Conservation (phyloP, 352 stramenopile species). For the Discostella stelligera region DNA sequence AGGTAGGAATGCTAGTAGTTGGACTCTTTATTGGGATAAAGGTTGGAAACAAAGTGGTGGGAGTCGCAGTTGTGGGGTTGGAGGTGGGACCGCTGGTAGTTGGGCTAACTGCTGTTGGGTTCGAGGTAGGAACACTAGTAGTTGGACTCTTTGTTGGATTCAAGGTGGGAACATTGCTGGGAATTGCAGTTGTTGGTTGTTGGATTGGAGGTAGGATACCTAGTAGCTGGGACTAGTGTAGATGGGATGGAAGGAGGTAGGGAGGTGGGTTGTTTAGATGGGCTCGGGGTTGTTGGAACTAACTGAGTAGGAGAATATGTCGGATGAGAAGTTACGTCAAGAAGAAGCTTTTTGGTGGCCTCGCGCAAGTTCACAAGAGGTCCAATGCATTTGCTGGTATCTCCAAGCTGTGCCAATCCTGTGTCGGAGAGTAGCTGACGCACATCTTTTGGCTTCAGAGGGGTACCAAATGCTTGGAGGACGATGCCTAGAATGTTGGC, state of each 20-base stretch:
- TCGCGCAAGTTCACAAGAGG: slow-evolving; percentile 8
- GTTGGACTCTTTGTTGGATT: no score
- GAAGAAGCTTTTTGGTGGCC: not conserved
- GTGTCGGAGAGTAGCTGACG: slow-evolving; percentile 1
- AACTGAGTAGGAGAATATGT: not conserved
- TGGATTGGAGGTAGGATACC: not conserved
- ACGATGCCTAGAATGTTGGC: slow-evolving; percentile 25
- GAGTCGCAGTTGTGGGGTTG: not conserved
- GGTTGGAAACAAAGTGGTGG: no score
- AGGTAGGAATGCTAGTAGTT: no score
- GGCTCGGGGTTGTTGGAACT: no score
- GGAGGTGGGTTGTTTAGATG: not conserved
- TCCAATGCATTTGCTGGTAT: slow-evolving; percentile 1
- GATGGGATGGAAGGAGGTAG: not conserved
- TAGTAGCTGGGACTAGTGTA: not conserved
- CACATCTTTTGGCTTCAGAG: not conserved
- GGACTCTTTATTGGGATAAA: no score
- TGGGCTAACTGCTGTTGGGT: no score
- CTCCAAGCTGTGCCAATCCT: slow-evolving; percentile 1
- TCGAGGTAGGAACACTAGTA: no score
- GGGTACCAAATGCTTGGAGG: not conserved
- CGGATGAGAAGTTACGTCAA: not conserved
- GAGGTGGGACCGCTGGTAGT: no score
- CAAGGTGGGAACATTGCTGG: no score
- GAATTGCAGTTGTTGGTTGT: not conserved